Evolutionary conservation across 805 yeast genomes (phyloP).

Genomic region (Metschnikowia lachancei): DNA sequence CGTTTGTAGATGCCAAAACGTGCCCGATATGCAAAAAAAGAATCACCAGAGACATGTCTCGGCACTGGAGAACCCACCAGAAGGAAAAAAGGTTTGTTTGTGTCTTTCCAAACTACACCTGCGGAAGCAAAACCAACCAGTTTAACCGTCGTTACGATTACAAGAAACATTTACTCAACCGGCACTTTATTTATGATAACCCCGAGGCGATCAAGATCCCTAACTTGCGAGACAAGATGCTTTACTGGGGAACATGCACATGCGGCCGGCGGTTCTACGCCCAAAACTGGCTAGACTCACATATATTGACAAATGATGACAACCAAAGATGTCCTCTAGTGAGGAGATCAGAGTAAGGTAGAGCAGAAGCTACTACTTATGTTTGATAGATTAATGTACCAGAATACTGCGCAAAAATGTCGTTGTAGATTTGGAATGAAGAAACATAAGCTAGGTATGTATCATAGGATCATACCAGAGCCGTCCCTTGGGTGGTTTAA

Average conservation of each 20-base stretch:
- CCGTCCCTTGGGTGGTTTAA: too few species aligned
- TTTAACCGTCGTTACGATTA: constrained; percentile 68
- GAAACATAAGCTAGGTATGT: too few species aligned
- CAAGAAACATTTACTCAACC: constrained; percentile 61
- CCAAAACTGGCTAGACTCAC: constrained; percentile 38
- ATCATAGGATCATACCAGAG: too few species aligned
- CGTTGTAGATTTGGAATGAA: too few species aligned
- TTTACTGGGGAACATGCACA: constrained; percentile 49
- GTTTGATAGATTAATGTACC: too few species aligned
- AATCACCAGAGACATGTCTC: constrained; percentile 57
- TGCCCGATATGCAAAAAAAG: constrained; percentile 54
- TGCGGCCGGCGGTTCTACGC: constrained; percentile 37
- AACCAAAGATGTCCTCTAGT: constrained; percentile 22
- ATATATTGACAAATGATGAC: constrained; percentile 29
- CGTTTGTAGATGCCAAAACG: constrained; percentile 37
- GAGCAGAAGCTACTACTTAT: neutral
- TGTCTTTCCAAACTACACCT: constrained; percentile 51
- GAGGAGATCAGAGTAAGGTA: neutral
- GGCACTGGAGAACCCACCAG: constrained; percentile 65
- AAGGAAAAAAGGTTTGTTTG: constrained; percentile 55
- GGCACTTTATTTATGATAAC: constrained; percentile 57
- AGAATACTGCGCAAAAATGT: too few species aligned
- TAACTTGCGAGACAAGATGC: constrained; percentile 52
- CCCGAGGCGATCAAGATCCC: constrained; percentile 42
- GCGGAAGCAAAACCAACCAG: constrained; percentile 58